A percentile compares a stretch with the other conserved stretches of the same genome.
Evolutionary conservation across 768 basidiomycete species (phyloP).

Genomic region (Candolleomyces eurysporus): DNA sequence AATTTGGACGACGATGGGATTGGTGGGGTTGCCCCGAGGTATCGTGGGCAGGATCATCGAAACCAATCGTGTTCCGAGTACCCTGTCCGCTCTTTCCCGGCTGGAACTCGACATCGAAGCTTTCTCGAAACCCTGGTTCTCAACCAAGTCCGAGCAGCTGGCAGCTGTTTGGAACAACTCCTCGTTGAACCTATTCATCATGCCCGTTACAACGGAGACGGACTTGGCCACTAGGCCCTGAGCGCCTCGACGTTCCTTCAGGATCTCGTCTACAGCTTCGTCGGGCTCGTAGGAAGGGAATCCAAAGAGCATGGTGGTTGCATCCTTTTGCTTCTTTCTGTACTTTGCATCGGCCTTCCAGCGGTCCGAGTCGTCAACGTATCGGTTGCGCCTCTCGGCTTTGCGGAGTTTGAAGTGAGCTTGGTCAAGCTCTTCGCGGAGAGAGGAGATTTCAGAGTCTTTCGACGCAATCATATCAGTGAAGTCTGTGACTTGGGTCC

Average conservation of each 20-base stretch:
- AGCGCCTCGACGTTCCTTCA: constrained; percentile 8
- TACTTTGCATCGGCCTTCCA: constrained; percentile 12
- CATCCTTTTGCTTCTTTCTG: constrained; percentile 8
- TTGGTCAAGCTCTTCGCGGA: constrained; percentile 9
- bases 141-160: not conserved
- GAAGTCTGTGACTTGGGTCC: not conserved
- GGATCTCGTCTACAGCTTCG: constrained; percentile 1
- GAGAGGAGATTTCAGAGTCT: not conserved
- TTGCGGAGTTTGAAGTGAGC: constrained; percentile 12
- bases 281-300: constrained; percentile 8
- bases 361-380: constrained; percentile 10
- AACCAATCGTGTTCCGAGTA: constrained; percentile 4
- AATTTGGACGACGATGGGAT: constrained; percentile 4
- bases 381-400: constrained; percentile 10
- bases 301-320: not conserved
- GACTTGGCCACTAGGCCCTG: constrained; percentile 7
- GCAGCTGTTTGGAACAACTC: constrained; percentile 5
- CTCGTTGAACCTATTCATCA: constrained; percentile 10
- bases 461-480: not conserved
- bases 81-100: constrained; percentile 1
- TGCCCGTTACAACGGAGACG: constrained; percentile 2
- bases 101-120: not conserved
- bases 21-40: not conserved
- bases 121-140: not conserved
- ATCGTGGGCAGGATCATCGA: not conserved